Evolutionary conservation across 169 alveolate species (phyloP).

Genomic region (Eimeria zaria): DNA sequence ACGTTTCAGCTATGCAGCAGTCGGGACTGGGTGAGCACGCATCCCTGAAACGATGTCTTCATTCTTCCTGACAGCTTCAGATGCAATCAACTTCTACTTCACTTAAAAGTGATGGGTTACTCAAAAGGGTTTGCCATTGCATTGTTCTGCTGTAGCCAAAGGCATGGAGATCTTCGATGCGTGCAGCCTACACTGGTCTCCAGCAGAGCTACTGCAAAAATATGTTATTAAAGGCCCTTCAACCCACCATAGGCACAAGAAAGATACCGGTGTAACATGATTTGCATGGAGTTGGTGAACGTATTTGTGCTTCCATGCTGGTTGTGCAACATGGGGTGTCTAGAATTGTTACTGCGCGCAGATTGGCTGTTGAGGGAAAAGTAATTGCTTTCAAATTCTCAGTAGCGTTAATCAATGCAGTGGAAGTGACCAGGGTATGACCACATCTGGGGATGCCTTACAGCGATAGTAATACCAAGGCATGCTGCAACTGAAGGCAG

Average conservation of each 20-base stretch:
- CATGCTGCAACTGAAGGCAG: too few species aligned
- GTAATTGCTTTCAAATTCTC: neutral
- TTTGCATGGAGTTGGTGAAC: neutral
- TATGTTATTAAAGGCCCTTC: neutral
- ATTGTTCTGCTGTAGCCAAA: neutral
- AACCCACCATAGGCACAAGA: neutral
- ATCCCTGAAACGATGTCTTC: neutral
- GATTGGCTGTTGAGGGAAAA: neutral
- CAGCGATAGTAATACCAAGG: neutral
- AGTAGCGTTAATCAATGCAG: neutral
- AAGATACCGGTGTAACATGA: neutral
- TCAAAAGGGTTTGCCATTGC: too few species aligned
- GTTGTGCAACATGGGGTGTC: neutral
- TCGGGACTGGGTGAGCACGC: neutral
- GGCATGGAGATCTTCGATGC: neutral
- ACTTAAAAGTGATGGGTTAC: neutral
- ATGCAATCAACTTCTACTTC: neutral
- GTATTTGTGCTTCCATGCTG: neutral
- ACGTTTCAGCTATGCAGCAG: neutral
- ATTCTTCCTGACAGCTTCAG: neutral
- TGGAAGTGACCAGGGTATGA: neutral
- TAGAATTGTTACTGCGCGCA: neutral
- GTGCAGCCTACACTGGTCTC: neutral
- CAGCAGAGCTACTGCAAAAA: neutral
- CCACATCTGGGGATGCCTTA: neutral